A percentile compares a stretch with the other conserved stretches of the same genome.
Conservation (phyloP, 1,139 yeast species). For the Kazachstania sp. region DNA sequence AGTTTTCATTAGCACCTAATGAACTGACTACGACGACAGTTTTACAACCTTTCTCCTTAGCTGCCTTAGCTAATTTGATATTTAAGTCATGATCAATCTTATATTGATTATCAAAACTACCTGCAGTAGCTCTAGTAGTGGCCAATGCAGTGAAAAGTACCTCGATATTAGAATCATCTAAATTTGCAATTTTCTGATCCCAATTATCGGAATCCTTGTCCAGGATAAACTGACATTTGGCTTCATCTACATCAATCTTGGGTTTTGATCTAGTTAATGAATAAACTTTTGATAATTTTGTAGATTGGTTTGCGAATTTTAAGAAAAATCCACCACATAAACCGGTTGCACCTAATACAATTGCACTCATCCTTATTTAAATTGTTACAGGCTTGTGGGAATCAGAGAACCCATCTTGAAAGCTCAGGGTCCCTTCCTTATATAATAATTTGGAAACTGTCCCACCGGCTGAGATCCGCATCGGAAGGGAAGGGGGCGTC, state of each 20-base stretch:
- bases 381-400: too few relatives aligned
- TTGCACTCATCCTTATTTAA: slow-evolving; percentile 23
- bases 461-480: too few relatives aligned
- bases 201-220: slow-evolving; percentile 39
- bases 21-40: slow-evolving; percentile 60
- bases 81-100: slow-evolving; percentile 66
- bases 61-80: slow-evolving; percentile 55
- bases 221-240: slow-evolving; percentile 17
- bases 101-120: slow-evolving; percentile 56
- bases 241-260: slow-evolving; percentile 8
- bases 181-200: slow-evolving; percentile 29
- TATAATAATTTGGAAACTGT: too few relatives aligned
- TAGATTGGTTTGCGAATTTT: slow-evolving; percentile 33
- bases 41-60: slow-evolving; percentile 54
- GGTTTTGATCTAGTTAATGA: slow-evolving; percentile 41
- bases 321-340: slow-evolving; percentile 46
- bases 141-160: slow-evolving; percentile 57
- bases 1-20: slow-evolving; percentile 45
- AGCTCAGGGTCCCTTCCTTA: too few relatives aligned
- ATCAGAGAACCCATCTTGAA: background rate
- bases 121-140: slow-evolving; percentile 66
- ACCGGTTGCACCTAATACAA: slow-evolving; percentile 53
- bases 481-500: too few relatives aligned
- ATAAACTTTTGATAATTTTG: slow-evolving; percentile 32
- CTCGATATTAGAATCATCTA: slow-evolving; percentile 11